Evolutionary conservation across 169 alveolate genomes (phyloP).

Genomic region (Plasmodium chabaudi): DNA sequence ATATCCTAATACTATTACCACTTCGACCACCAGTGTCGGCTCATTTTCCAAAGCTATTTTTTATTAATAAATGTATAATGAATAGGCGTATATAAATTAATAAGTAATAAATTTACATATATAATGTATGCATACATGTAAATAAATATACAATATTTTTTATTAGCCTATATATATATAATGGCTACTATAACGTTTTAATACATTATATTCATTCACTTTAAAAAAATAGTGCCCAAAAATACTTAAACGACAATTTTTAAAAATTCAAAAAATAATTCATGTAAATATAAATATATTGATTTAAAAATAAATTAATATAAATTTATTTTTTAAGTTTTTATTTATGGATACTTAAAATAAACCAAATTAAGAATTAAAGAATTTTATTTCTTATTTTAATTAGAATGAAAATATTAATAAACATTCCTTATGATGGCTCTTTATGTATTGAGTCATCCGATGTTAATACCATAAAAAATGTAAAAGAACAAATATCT

Average conservation of each 20-base stretch:
- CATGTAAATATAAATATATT: slow-evolving; percentile 18
- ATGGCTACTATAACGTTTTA: not conserved
- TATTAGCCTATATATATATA: not conserved
- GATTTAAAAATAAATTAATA: too few species aligned
- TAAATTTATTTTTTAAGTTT: not conserved
- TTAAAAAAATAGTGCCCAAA: too few species aligned
- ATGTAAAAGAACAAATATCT: slow-evolving; percentile 64
- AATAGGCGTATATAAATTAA: not conserved
- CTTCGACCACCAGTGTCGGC: slow-evolving; percentile 48
- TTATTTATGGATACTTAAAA: slow-evolving; percentile 15
- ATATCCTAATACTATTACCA: slow-evolving; percentile 11
- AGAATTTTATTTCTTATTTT: slow-evolving; percentile 22
- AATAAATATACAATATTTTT: not conserved
- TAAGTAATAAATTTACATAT: not conserved
- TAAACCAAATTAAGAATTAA: slow-evolving; percentile 22
- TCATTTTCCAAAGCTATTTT: too few species aligned
- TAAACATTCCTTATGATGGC: slow-evolving; percentile 74
- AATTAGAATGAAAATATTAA: slow-evolving; percentile 38
- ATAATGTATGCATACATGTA: not conserved
- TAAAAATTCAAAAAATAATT: slow-evolving; percentile 12
- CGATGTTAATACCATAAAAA: slow-evolving; percentile 36
- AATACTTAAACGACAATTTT: slow-evolving; percentile 2
- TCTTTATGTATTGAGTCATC: slow-evolving; percentile 75
- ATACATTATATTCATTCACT: too few species aligned
- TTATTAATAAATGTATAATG: too few species aligned